Evolutionary conservation across 2,329 filamentous ascomycete species (phyloP), one percentile per base, ranked within the genome.

Genomic region (Colletotrichum camelliae): DNA sequence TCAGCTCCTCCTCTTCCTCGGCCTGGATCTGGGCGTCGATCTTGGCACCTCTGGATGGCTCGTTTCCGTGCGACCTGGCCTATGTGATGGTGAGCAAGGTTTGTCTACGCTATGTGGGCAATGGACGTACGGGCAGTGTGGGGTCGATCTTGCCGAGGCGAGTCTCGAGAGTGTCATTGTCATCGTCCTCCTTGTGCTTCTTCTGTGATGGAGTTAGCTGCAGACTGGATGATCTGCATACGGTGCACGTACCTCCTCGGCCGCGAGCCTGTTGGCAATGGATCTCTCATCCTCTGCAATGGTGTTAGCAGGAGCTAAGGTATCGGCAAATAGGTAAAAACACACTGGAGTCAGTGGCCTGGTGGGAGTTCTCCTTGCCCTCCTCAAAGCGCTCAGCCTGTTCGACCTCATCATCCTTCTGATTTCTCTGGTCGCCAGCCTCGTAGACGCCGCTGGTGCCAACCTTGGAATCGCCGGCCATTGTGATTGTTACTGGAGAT

Each of bases 401-500:
- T 48, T 88, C 85, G 10, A 81, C 60, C 80, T 75, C 73, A 3
- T 90, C 88, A 75, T 90, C 82, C 77, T 91, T 89, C 77, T 85
- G 83, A 83, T 92, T 95, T 80, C 91, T 90, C 88, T 97, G 94
- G 85, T 97, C 94, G 74, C 92, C 93, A 73, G 89, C 93, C 86
- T 96, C 94, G 86, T 97, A 96, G 83, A 95, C 86, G 76, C 85
- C 83, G 77, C 85, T 81, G 83, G 87, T 89, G 79, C 94, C 95
- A 82, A 96, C 94, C 82, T 88, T 93, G 74, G 93, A 94, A 77
- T 87, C 80, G 77, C 82, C 83, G 74, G 83, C 81, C 84, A 85
- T 86, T 74, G 48, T 82, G 77, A 65, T 48, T 31, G 39, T 48
- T 35, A 12, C 12, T 12, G 12, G 31, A 21, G 29, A 15, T 58